phyloP scores from a whole-genome alignment of 352 stramenopile species.

The Pythium angustatum region DNA sequence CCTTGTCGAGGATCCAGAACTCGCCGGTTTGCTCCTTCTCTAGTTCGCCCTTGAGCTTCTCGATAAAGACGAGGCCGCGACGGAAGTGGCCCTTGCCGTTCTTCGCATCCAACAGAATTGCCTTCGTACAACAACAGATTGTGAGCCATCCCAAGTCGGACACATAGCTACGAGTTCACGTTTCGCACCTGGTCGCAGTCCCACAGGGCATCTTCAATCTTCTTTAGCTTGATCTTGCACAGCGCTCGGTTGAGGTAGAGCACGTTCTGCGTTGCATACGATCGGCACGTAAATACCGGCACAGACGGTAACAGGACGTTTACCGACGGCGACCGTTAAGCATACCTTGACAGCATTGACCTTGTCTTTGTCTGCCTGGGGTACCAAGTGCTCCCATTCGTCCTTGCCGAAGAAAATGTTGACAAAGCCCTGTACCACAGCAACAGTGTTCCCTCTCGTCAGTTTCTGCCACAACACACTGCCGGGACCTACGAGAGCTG shows the following conservation, averaged over 20 bases:
- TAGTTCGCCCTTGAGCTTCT: constrained; percentile 80
- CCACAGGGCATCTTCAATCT: constrained; percentile 84
- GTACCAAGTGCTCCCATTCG: constrained; percentile 80
- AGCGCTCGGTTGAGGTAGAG: constrained; percentile 83
- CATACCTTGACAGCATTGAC: constrained; percentile 78
- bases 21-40: constrained; percentile 80
- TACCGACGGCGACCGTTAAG: not conserved
- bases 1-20: constrained; percentile 89
- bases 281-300: too few species aligned
- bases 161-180: too few species aligned
- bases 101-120: constrained; percentile 59
- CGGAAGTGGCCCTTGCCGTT: constrained; percentile 83
- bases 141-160: too few species aligned
- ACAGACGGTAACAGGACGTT: not conserved
- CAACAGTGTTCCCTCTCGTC: not conserved
- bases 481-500: not conserved
- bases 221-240: constrained; percentile 84
- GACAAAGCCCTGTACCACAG: constrained; percentile 66
- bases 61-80: constrained; percentile 72
- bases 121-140: constrained; percentile 30
- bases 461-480: not conserved
- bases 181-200: constrained; percentile 79
- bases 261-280: constrained; percentile 37
- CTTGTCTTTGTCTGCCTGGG: constrained; percentile 71
- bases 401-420: constrained; percentile 88